Base-by-base conservation (phyloP, 2,329 filamentous ascomycete genomes). In the Didymella glomerata region DNA sequence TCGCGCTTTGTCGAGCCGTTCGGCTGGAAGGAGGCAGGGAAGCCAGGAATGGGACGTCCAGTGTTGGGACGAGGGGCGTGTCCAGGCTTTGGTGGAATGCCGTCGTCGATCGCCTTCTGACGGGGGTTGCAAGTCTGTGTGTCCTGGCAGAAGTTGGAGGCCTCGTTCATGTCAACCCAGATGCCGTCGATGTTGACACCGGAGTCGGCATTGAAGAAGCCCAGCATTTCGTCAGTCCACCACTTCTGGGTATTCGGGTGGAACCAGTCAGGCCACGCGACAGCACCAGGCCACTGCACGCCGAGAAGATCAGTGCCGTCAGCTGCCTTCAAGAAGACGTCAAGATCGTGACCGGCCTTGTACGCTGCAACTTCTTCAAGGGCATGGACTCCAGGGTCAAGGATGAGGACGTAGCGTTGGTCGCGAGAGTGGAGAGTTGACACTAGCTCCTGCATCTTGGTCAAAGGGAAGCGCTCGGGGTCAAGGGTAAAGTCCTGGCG, bases 221-320 rank as follows among this genome's bases (percentile, higher is more conserved):
- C 74, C 0, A 71, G 75, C 66, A 94, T 89, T 70, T 93, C 85
- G 4, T 82, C 81, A 63, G 86, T 87, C 91, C 91, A 94, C 75
- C 87, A 95, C 1, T 77, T 69, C 47, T 87, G 83, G 1, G 86
- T 85, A 50, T 86, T 86, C 8, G 84, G 82, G 18, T 87, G 79
- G 70, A 93, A 92, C 90, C 90, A 94, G 73, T 94, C 91, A 0
- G 89, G 89, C 76, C 88, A 92, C 11, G 85, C 88, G 0, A 88
- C 85, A 14, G 87, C 83, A 45, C 91, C 91, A 6, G 91, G 88
- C 91, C 91, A 94, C 22, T 93, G 90, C 16, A 92, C 89, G 16
- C 90, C 85, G 59, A 83, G 68, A 61, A 83, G 84, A 25, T 84
- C 72, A 11, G 80, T 80, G 14, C 82, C 89, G 65, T 92, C 88